Percentiles rank a stretch among this genome's conserved stretches.
Evolutionary conservation across 495 filamentous ascomycete species (phyloP).

Genomic region (Melanomma pulvis-pyrius): DNA sequence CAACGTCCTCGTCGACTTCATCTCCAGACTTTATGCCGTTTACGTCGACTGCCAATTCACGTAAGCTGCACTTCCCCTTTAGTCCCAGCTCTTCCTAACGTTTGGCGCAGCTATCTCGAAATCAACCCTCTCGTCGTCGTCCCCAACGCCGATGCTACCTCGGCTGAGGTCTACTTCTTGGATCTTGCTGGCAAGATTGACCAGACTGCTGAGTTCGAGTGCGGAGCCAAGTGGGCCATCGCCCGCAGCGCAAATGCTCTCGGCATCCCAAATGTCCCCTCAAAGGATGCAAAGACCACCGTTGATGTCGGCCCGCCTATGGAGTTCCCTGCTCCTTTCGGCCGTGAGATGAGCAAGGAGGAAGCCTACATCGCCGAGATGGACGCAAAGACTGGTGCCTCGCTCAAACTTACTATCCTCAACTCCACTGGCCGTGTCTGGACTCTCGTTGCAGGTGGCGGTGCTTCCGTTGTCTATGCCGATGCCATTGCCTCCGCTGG

Average conservation of each 20-base stretch:
- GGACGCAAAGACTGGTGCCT: slow-evolving; percentile 98
- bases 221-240: slow-evolving; percentile 97
- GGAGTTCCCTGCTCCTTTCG: slow-evolving; percentile 98
- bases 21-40: slow-evolving; percentile 88
- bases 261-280: slow-evolving; percentile 63
- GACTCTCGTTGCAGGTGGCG: slow-evolving; percentile 98
- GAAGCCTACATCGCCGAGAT: slow-evolving; percentile 98
- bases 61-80: slow-evolving; percentile 32
- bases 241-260: slow-evolving; percentile 86
- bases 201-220: slow-evolving; percentile 99
- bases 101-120: slow-evolving; percentile 72
- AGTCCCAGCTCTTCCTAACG: neutral
- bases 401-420: slow-evolving; percentile 95
- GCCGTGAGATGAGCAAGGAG: slow-evolving; percentile 96
- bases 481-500: slow-evolving; percentile 97
- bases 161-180: slow-evolving; percentile 94
- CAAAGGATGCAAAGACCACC: slow-evolving; percentile 73
- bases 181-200: slow-evolving; percentile 98
- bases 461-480: slow-evolving; percentile 98
- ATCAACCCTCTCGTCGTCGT: slow-evolving; percentile 99
- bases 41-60: slow-evolving; percentile 99
- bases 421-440: slow-evolving; percentile 91
- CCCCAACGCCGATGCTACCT: slow-evolving; percentile 87
- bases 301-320: slow-evolving; percentile 97
- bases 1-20: slow-evolving; percentile 99